These are phyloP conservation scores for Graphilbum fragrans DNA, from an alignment of 2,329 filamentous ascomycete genomes.

Conservation along the genomic window DNA sequence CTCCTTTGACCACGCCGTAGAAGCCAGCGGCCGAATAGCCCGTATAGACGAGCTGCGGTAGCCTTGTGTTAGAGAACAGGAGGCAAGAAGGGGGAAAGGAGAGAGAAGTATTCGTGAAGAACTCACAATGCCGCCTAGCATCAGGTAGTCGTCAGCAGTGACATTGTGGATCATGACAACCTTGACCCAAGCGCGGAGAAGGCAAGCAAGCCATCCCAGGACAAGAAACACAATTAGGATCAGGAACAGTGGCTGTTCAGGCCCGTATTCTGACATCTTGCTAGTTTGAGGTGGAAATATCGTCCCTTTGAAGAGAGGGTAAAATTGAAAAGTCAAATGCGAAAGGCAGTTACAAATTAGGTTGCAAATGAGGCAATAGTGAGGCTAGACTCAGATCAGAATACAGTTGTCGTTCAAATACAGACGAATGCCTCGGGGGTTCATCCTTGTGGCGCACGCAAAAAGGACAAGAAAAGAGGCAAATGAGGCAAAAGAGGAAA, in stretches of 20 bases:
- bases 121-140: constrained; percentile 30
- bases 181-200: constrained; percentile 32
- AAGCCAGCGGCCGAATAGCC: constrained; percentile 19
- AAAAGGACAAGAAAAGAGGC: background rate
- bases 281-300: background rate
- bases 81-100: background rate
- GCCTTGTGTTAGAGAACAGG: background rate
- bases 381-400: too few relatives aligned
- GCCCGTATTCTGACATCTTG: constrained; percentile 2
- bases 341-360: too few relatives aligned
- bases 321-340: too few relatives aligned
- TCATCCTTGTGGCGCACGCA: background rate
- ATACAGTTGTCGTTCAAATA: too few relatives aligned
- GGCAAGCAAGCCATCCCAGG: constrained; percentile 19
- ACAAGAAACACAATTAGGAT: constrained; percentile 6
- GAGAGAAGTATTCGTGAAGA: background rate
- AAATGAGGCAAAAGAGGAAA: too few relatives aligned
- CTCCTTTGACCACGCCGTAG: constrained; percentile 20
- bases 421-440: too few relatives aligned
- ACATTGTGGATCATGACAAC: constrained; percentile 27
- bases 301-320: too few relatives aligned
- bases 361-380: too few relatives aligned
- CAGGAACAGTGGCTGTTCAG: constrained; percentile 6
- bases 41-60: constrained; percentile 22
- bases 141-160: constrained; percentile 33